Percentiles rank a stretch among this genome's conserved stretches.
Evolutionary conservation across 441 rosid genomes (phyloP).

Genomic region (Eutrema salsugineum): DNA sequence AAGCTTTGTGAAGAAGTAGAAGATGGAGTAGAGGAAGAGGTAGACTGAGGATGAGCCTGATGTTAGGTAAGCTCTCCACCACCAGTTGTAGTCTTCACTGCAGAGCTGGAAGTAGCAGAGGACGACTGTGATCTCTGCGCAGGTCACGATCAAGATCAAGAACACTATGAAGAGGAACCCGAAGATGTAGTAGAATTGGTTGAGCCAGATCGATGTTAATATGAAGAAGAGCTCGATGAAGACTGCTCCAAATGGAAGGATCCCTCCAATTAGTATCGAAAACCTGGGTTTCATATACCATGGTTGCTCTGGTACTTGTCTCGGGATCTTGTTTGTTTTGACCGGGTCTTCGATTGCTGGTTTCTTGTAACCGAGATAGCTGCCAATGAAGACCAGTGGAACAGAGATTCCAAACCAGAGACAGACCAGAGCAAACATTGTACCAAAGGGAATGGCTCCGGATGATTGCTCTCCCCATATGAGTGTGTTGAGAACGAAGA

Average conservation of each 20-base stretch:
- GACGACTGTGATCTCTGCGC: slow-evolving; percentile 80
- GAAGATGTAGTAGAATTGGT: slow-evolving; percentile 90
- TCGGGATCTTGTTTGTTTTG: slow-evolving; percentile 81
- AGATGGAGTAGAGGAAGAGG: slow-evolving; percentile 80
- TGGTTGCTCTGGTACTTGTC: slow-evolving; percentile 84
- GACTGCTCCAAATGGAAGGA: slow-evolving; percentile 89
- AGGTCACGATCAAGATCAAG: slow-evolving; percentile 65
- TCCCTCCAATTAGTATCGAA: slow-evolving; percentile 81
- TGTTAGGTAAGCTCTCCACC: slow-evolving; percentile 89
- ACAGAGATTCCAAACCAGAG: slow-evolving; percentile 90
- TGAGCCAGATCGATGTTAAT: slow-evolving; percentile 85
- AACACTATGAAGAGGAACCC: slow-evolving; percentile 95
- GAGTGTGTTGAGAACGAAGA: slow-evolving; percentile 70
- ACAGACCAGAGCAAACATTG: slow-evolving; percentile 86
- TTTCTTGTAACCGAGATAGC: slow-evolving; percentile 82
- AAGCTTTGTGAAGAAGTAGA: slow-evolving; percentile 87
- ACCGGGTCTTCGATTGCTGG: slow-evolving; percentile 84
- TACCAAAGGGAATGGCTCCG: slow-evolving; percentile 87
- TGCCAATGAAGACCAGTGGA: slow-evolving; percentile 81
- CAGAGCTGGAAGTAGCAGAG: slow-evolving; percentile 90
- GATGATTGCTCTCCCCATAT: slow-evolving; percentile 88
- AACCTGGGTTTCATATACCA: slow-evolving; percentile 88
- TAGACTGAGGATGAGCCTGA: slow-evolving; percentile 86
- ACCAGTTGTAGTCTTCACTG: slow-evolving; percentile 85
- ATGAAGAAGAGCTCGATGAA: slow-evolving; percentile 93